Percentiles rank a stretch among this genome's conserved stretches.
These are phyloP conservation scores for Ceratocystis alfenasii DNA, from an alignment of 2,329 filamentous ascomycete species.

Conservation along the genomic window DNA sequence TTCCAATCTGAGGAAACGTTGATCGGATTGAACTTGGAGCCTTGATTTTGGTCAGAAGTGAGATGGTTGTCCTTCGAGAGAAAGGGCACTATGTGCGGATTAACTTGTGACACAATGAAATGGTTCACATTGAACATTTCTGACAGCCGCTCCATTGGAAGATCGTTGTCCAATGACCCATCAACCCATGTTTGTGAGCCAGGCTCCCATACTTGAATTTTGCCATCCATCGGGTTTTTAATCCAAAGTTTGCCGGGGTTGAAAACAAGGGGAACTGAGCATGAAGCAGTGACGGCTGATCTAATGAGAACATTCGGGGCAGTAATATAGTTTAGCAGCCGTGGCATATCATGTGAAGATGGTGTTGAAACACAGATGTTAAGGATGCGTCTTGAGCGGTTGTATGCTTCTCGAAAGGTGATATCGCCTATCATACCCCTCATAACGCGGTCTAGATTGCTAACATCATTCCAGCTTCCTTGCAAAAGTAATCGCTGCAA, in stretches of 20 bases:
- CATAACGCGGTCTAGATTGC: conserved; percentile 72
- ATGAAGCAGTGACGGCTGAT: conserved; percentile 93
- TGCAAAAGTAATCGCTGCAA: conserved; percentile 64
- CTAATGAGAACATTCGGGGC: conserved; percentile 91
- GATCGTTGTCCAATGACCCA: conserved; percentile 85
- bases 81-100: conserved; percentile 85
- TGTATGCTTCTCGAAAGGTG: conserved; percentile 92
- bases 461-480: conserved; percentile 75
- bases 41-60: conserved; percentile 26
- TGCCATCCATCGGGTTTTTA: conserved; percentile 71
- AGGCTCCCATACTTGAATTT: conserved; percentile 72
- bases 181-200: conserved; percentile 82
- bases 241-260: conserved; percentile 65
- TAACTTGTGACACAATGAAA: conserved; percentile 94
- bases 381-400: conserved; percentile 78
- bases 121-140: conserved; percentile 99
- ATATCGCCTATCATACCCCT: conserved; percentile 68
- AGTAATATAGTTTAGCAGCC: conserved; percentile 83
- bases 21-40: neutral
- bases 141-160: conserved; percentile 77
- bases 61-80: conserved; percentile 59
- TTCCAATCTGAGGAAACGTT: conserved; percentile 41
- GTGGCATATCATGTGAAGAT: conserved; percentile 73
- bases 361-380: conserved; percentile 90
- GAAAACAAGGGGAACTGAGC: conserved; percentile 81